phyloP scores from a whole-genome alignment of 805 yeast species.

The Millerozyma acaciae region DNA sequence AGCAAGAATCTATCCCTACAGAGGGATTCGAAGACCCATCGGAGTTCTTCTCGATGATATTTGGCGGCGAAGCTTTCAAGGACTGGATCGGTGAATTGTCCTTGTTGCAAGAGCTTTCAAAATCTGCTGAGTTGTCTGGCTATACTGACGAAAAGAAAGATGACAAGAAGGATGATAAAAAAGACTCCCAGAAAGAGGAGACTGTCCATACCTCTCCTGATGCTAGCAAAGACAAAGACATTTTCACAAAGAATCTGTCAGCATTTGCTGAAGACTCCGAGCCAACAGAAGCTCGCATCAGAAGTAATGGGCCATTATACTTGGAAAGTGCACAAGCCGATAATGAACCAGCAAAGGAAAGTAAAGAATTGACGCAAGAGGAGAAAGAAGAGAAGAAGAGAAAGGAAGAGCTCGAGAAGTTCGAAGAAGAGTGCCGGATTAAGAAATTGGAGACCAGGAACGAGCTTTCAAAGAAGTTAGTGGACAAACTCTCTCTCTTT shows the following conservation, averaged over 20 bases:
- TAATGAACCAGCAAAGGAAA: conserved; percentile 6
- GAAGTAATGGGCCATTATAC: conserved; percentile 8
- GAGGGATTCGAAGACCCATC: conserved; percentile 79
- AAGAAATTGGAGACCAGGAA: conserved; percentile 66
- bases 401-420: conserved; percentile 52
- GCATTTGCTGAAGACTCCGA: conserved; percentile 6
- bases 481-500: conserved; percentile 40
- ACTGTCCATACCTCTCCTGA: conserved; percentile 4
- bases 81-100: conserved; percentile 86
- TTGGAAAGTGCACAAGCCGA: conserved; percentile 9
- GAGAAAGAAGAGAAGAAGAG: conserved; percentile 45
- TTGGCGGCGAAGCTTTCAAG: conserved; percentile 77
- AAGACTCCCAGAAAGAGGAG: conserved; percentile 8
- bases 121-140: conserved; percentile 41
- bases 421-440: conserved; percentile 71
- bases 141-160: conserved; percentile 26
- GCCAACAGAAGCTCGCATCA: conserved; percentile 4
- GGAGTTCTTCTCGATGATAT: conserved; percentile 79
- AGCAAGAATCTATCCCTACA: conserved; percentile 55
- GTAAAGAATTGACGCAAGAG: conserved; percentile 25
- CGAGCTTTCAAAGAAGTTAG: conserved; percentile 55
- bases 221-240: conserved; percentile 1
- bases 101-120: conserved; percentile 36
- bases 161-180: conserved; percentile 20
- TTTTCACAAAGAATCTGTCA: conserved; percentile 2